Evolutionary conservation across 2,329 filamentous ascomycete species (phyloP).

Genomic region (Penicillium sp.): DNA sequence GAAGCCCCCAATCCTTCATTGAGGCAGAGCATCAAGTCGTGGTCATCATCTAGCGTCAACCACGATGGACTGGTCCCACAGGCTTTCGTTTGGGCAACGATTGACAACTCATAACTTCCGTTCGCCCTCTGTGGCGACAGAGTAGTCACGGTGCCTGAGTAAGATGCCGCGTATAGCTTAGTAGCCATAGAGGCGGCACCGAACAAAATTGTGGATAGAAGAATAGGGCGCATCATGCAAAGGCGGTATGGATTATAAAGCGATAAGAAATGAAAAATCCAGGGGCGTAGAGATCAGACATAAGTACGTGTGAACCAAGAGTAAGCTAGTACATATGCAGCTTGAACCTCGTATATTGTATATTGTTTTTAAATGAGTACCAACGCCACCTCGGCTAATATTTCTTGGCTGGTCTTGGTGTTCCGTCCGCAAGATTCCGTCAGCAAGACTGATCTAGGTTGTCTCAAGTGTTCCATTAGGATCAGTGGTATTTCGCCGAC

Average conservation of each 20-base stretch:
- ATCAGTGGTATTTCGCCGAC: not conserved
- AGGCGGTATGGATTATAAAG: not conserved
- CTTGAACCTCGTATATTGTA: too few species aligned
- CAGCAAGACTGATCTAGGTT: not conserved
- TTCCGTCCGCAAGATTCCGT: not conserved
- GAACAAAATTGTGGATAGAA: not conserved
- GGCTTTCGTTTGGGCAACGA: slow-evolving; percentile 8
- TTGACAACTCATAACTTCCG: slow-evolving; percentile 8
- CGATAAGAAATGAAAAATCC: not conserved
- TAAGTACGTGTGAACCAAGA: not conserved
- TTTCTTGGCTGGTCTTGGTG: not conserved
- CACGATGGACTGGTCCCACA: slow-evolving; percentile 23
- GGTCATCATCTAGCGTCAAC: slow-evolving; percentile 19
- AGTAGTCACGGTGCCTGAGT: slow-evolving; percentile 33
- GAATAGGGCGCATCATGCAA: not conserved
- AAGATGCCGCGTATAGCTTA: slow-evolving; percentile 37
- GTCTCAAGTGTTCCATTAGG: not conserved
- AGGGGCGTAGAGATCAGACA: too few species aligned
- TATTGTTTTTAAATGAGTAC: too few species aligned
- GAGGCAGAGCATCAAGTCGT: slow-evolving; percentile 19
- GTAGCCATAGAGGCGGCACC: not conserved
- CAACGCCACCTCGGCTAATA: not conserved
- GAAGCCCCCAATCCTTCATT: slow-evolving; percentile 19
- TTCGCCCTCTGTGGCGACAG: slow-evolving; percentile 23
- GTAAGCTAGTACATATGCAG: not conserved